Percentiles rank a stretch among this genome's conserved stretches.
phyloP scores from a whole-genome alignment of 768 basidiomycete species.

The Hypholoma fasciculare region DNA sequence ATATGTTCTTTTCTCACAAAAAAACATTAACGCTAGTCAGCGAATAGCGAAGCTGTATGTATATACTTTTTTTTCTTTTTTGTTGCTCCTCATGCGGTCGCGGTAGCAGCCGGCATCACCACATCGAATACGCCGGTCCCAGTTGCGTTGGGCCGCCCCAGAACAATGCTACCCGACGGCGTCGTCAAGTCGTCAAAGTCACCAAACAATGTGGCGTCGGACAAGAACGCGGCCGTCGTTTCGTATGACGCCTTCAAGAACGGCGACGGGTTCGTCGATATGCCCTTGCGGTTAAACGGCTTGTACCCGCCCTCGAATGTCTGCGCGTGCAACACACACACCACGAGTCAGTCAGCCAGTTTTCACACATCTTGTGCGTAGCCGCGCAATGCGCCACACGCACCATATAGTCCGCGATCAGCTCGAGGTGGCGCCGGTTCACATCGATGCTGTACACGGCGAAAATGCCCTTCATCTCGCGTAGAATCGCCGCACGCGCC shows the following conservation, averaged over 20 bases:
- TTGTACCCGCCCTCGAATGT: conserved; percentile 98
- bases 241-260: conserved; percentile 97
- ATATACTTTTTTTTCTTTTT: conserved; percentile 1
- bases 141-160: conserved; percentile 83
- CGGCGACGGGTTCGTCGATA: conserved; percentile 91
- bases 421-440: conserved; percentile 88
- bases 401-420: conserved; percentile 99
- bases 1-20: background rate
- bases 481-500: conserved; percentile 87
- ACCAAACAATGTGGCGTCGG: conserved; percentile 91
- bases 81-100: conserved; percentile 4
- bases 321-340: conserved; percentile 38
- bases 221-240: conserved; percentile 90
- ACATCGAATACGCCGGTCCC: conserved; percentile 97
- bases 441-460: conserved; percentile 95
- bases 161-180: conserved; percentile 89
- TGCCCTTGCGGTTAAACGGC: conserved; percentile 96
- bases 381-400: conserved; percentile 22
- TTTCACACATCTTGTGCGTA: no score
- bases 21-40: background rate
- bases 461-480: conserved; percentile 91
- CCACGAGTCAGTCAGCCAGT: background rate
- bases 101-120: conserved; percentile 49
- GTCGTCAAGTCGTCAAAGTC: conserved; percentile 93
- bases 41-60: background rate